These are phyloP conservation scores for Murraya koenigii DNA, from an alignment of 345 rosid species.

Conservation along the genomic window DNA sequence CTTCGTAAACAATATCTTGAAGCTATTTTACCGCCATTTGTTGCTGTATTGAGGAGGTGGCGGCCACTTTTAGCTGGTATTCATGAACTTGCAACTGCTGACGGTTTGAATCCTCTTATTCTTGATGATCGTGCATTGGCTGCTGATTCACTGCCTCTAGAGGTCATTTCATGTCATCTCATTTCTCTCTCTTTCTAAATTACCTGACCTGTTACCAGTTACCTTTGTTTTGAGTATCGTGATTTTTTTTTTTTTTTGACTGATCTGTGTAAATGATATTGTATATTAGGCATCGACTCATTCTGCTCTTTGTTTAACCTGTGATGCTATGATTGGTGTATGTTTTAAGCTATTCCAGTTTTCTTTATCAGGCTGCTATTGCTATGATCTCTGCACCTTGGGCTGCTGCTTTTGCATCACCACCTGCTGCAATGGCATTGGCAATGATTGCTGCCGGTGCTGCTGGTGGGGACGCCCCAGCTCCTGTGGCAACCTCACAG, in stretches of 20 bases:
- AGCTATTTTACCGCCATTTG: slow-evolving; percentile 92
- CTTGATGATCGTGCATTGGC: slow-evolving; percentile 95
- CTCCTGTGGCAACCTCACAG: slow-evolving; percentile 57
- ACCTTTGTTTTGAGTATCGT: background rate
- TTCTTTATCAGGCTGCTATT: slow-evolving; percentile 71
- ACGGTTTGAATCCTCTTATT: slow-evolving; percentile 93
- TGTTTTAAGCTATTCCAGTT: background rate
- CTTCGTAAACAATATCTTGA: slow-evolving; percentile 93
- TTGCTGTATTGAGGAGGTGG: slow-evolving; percentile 98
- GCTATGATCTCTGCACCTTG: slow-evolving; percentile 92
- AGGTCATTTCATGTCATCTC: slow-evolving; percentile 51
- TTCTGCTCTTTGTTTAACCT: background rate
- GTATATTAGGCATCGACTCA: background rate
- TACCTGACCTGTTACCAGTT: slow-evolving; percentile 15
- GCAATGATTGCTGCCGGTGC: slow-evolving; percentile 99
- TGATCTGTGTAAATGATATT: slow-evolving; percentile 1
- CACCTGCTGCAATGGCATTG: slow-evolving; percentile 99
- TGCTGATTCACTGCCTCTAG: slow-evolving; percentile 84
- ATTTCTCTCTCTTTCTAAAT: slow-evolving; percentile 7
- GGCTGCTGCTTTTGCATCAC: slow-evolving; percentile 99
- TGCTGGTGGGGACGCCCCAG: slow-evolving; percentile 77
- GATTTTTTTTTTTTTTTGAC: background rate
- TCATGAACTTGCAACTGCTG: slow-evolving; percentile 97
- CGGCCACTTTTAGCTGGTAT: slow-evolving; percentile 94
- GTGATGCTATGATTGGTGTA: background rate